A percentile compares a stretch with the other conserved stretches of the same genome.
Evolutionary conservation across 2,329 filamentous ascomycete genomes (phyloP).

Genomic region (Monosporascus sp.): DNA sequence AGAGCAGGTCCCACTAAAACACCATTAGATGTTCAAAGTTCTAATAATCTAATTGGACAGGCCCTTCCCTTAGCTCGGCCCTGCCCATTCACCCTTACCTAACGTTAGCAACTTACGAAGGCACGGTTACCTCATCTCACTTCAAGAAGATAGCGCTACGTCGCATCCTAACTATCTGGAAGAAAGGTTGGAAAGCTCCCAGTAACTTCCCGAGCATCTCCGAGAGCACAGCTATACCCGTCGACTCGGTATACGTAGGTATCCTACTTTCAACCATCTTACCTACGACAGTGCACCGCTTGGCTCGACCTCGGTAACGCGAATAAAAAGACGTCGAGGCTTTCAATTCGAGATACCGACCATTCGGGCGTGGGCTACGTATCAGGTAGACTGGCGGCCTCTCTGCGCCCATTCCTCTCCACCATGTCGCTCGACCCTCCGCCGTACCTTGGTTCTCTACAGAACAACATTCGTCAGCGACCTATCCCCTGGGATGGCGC

Average conservation of each 20-base stretch:
- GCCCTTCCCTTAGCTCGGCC: too few species aligned
- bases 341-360: neutral
- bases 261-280: neutral
- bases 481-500: conserved; percentile 98
- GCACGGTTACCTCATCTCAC: neutral
- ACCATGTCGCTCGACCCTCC: conserved; percentile 88
- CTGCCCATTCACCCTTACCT: too few species aligned
- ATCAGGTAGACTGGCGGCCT: conserved; percentile 6
- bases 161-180: too few species aligned
- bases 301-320: neutral
- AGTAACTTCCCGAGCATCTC: neutral
- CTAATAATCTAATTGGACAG: too few species aligned
- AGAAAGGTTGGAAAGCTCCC: too few species aligned
- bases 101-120: neutral
- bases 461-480: conserved; percentile 94
- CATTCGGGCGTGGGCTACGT: neutral
- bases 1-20: too few species aligned
- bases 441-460: conserved; percentile 76
- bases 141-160: neutral
- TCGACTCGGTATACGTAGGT: too few species aligned
- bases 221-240: neutral
- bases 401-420: conserved; percentile 10
- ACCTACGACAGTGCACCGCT: neutral
- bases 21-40: too few species aligned
- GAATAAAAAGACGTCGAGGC: neutral